Evolutionary conservation across 1,284 basidiomycete genomes (phyloP).

Genomic region (Trametes polyzona): DNA sequence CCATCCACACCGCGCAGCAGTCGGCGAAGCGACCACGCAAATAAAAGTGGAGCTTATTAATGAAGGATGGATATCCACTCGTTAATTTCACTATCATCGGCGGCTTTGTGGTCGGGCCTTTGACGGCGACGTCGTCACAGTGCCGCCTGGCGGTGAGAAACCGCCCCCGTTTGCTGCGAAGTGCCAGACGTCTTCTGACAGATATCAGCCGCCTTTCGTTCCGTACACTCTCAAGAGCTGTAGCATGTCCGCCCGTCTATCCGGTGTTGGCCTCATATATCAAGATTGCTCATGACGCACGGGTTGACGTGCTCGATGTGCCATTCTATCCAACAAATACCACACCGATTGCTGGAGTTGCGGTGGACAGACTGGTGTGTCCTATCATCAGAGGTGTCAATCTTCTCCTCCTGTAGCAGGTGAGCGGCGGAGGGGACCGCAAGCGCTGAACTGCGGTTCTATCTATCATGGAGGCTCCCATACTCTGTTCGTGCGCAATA

Average conservation of each 20-base stretch:
- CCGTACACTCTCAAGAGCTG: no score
- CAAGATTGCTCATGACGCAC: no score
- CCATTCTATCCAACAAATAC: no score
- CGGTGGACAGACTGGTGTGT: no score
- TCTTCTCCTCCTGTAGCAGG: neutral
- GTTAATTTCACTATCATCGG: neutral
- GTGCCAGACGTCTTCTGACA: neutral
- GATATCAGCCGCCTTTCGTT: neutral
- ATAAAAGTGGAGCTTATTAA: neutral
- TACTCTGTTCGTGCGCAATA: neutral
- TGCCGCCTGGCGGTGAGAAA: neutral
- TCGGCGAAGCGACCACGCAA: neutral
- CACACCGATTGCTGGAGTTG: no score
- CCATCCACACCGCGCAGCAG: neutral
- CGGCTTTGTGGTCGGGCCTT: neutral
- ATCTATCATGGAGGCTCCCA: neutral
- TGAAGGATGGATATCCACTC: neutral
- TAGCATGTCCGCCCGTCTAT: no score
- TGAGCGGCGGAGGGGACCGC: neutral
- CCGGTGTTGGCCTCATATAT: no score
- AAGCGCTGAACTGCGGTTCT: neutral
- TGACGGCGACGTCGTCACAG: neutral
- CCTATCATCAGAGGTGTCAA: no score
- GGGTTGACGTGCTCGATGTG: no score
- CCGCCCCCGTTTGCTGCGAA: neutral